Conservation (phyloP, 208 protist genomes). For the Crithidia expoeki region DNA sequence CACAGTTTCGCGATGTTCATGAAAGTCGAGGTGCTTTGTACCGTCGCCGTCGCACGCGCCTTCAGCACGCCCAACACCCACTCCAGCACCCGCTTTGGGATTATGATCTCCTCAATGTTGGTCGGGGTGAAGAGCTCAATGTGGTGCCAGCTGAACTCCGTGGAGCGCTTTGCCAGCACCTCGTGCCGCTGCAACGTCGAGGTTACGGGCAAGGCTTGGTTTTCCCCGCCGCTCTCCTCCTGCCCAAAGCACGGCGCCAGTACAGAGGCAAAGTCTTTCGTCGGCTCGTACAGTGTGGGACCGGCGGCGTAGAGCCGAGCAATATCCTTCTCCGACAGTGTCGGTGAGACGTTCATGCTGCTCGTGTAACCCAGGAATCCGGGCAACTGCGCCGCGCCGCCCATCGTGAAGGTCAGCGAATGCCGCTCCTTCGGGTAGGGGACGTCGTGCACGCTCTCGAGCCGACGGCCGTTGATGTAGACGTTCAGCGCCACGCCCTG, state of each 20-base stretch:
- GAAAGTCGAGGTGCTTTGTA: slow-evolving; percentile 33
- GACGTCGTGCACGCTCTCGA: slow-evolving; percentile 38
- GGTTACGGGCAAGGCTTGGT: slow-evolving; percentile 3
- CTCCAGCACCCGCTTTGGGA: slow-evolving; percentile 24
- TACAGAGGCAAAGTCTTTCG: slow-evolving; percentile 27
- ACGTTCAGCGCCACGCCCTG: slow-evolving; percentile 63
- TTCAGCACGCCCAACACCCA: slow-evolving; percentile 40
- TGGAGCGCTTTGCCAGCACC: slow-evolving; percentile 27
- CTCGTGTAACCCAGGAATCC: slow-evolving; percentile 78
- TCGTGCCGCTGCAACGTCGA: slow-evolving; percentile 23
- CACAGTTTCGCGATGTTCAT: slow-evolving; percentile 63
- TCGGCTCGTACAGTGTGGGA: slow-evolving; percentile 36
- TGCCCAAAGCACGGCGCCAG: slow-evolving; percentile 36
- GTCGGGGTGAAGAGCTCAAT: slow-evolving; percentile 34
- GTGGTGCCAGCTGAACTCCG: slow-evolving; percentile 29
- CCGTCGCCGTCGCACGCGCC: slow-evolving; percentile 19
- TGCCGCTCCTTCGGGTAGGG: slow-evolving; percentile 71
- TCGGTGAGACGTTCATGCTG: slow-evolving; percentile 73
- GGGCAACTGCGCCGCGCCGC: slow-evolving; percentile 46
- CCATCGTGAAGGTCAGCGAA: slow-evolving; percentile 64
- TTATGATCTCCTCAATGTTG: slow-evolving; percentile 26
- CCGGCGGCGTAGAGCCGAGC: slow-evolving; percentile 53
- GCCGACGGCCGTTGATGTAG: slow-evolving; percentile 72
- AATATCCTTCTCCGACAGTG: slow-evolving; percentile 68
- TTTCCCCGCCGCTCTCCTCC: slow-evolving; percentile 29